These are phyloP conservation scores for Thymus mandschuricus DNA, from an alignment of 257 asterid species.

Conservation along the genomic window DNA sequence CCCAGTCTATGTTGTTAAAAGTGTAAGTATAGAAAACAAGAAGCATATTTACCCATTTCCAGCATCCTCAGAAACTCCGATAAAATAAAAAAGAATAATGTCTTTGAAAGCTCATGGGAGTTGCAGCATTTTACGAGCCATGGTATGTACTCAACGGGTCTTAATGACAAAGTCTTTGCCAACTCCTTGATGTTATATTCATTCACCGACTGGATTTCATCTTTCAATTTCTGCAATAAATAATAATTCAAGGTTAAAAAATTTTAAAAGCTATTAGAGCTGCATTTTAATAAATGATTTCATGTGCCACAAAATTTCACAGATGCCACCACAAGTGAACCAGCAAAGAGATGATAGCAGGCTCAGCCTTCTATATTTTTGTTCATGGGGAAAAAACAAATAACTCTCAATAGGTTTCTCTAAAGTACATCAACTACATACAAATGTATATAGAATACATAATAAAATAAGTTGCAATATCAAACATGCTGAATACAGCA, in stretches of 20 bases:
- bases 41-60: slow-evolving; percentile 55
- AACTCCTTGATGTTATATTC: slow-evolving; percentile 60
- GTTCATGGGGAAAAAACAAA: background rate
- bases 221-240: slow-evolving; percentile 61
- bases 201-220: slow-evolving; percentile 33
- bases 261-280: background rate
- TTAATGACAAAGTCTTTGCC: slow-evolving; percentile 51
- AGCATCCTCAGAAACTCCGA: slow-evolving; percentile 60
- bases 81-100: slow-evolving; percentile 64
- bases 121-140: slow-evolving; percentile 82
- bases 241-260: background rate
- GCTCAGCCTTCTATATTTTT: background rate
- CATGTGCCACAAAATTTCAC: background rate
- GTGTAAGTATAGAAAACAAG: slow-evolving; percentile 14
- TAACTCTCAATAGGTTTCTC: background rate
- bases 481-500: background rate
- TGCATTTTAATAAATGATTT: background rate
- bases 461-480: background rate
- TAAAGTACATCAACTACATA: slow-evolving; percentile 2
- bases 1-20: background rate
- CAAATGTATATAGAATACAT: background rate
- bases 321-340: slow-evolving; percentile 2
- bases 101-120: slow-evolving; percentile 61
- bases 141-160: slow-evolving; percentile 55
- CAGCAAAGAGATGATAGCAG: background rate